phyloP scores from a whole-genome alignment of 2,329 filamentous ascomycete species.

The Penicillium sp. region DNA sequence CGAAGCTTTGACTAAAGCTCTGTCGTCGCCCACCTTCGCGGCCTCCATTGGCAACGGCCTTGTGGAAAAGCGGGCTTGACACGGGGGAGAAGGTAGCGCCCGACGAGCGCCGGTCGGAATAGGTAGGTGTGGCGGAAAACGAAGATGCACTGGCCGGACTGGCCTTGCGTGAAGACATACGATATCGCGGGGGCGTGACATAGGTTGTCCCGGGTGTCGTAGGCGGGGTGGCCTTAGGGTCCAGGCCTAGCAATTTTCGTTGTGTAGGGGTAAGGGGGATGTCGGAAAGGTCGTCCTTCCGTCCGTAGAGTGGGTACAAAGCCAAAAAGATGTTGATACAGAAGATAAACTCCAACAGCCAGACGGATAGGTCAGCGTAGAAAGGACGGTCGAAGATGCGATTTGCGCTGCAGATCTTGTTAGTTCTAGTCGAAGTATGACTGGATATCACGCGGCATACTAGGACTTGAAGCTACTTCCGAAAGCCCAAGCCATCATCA shows the following conservation, averaged over 20 bases:
- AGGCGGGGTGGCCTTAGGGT: constrained; percentile 59
- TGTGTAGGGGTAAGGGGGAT: constrained; percentile 88
- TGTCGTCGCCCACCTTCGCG: constrained; percentile 46
- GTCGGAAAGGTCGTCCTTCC: constrained; percentile 72
- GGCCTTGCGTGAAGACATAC: constrained; percentile 55
- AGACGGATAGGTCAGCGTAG: constrained; percentile 45
- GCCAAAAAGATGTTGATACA: constrained; percentile 66
- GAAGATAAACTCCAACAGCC: constrained; percentile 57
- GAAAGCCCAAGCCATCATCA: constrained; percentile 48
- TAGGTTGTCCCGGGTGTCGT: constrained; percentile 64
- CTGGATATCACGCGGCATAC: constrained; percentile 24
- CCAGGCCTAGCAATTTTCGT: constrained; percentile 74
- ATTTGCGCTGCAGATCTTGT: constrained; percentile 17
- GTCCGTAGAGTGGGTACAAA: constrained; percentile 64
- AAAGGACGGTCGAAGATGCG: constrained; percentile 32
- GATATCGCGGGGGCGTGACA: constrained; percentile 81
- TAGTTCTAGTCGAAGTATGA: constrained; percentile 12
- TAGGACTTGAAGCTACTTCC: constrained; percentile 36
- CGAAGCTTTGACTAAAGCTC: too few species aligned
- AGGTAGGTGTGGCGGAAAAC: constrained; percentile 33
- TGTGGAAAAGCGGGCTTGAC: constrained; percentile 60
- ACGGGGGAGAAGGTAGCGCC: constrained; percentile 52
- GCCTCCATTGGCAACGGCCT: constrained; percentile 50
- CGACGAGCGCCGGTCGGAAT: constrained; percentile 32
- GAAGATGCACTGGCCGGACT: constrained; percentile 39